Base-by-base conservation (phyloP, 2,329 filamentous ascomycete genomes). In the Blastomyces percursus region DNA sequence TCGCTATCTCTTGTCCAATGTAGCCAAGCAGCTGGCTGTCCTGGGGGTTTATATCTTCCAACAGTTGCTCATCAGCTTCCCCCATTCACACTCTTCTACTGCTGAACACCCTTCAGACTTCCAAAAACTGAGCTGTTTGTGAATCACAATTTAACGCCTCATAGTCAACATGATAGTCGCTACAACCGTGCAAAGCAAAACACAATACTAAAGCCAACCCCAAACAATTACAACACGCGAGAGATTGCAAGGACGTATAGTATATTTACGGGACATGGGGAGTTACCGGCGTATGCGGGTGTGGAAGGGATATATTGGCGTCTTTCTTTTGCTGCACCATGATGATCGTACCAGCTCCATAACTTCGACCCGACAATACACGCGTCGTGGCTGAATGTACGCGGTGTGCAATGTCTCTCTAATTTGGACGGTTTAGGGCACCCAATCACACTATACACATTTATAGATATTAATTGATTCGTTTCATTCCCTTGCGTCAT, bases 331-430 rank as follows among this genome's bases (percentile, higher is more conserved):
- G 84, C 67, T 83, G 75, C 2, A 68, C 70, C 1, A 70, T 65
- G 0, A 75, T 80, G 76, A 56, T 76, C 76, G 2, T 72, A 70
- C 83, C 86, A 89, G 65, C 76, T 78, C 72, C 82, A 74, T 66
- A 82, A 38, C 83, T 62, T 88, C 86, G 1, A 80, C 78, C 55
- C 88, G 78, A 68, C 86, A 89, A 50, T 46, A 3, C 0, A 83
- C 83, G 51, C 83, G 68, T 12, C 0, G 86, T 87, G 1, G 86
- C 87, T 65, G 44, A 80, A 82, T 0, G 84, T 82, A 68, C 87
- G 80, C 11, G 84, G 1, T 27, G 6, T 27, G 5, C 48, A 42
- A 42, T 42, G 9, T 30, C 24, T 27, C 24, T 6, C 30, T 27
- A 27, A 16, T 30, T 27, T 24, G 6, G 12, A 24, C 4, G 7